Base-by-base conservation (phyloP, 2,329 filamentous ascomycete genomes). In the Hypoxylon sp. region DNA sequence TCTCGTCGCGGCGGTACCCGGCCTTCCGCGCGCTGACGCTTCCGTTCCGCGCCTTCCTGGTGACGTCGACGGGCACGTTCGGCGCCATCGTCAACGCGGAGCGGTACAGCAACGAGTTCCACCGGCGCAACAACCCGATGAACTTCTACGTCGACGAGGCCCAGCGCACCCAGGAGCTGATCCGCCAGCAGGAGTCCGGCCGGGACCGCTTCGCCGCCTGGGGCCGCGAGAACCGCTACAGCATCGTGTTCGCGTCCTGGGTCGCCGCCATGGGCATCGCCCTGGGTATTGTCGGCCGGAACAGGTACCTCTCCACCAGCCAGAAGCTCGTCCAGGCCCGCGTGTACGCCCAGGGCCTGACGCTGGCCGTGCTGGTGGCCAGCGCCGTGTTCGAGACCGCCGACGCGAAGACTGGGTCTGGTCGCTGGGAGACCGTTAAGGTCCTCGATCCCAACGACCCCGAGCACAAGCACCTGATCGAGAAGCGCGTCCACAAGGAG, bases 311-410 rank as follows among this genome's bases (percentile, higher is more conserved):
- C 35, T 83, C 81, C 38, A 86, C 84, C 2, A 76, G 82, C 54
- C 92, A 97, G 78, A 96, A 96, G 80, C 76, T 97, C 15, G 92
- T 97, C 11, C 92, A 97, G 79, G 92, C 91, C 16, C 87, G 92
- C 82, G 88, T 97, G 60, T 96, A 96, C 73, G 92, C 92, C 3
- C 92, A 97, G 77, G 91, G 89, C 4, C 76, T 96, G 63, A 96
- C 92, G 4, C 78, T 97, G 35, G 89, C 87, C 58, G 90, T 96
- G 41, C 78, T 97, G 48, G 82, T 96, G 67, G 84, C 90, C 48
- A 89, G 86, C 21, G 91, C 93, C 35, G 88, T 84, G 7, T 88
- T 97, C 64, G 92, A 97, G 83, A 79, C 82, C 59, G 74, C 73
- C 44, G 94, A 99, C 72, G 88, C 88, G 61, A 86, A 85, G 68